Percentiles rank a stretch among this genome's conserved stretches.
Evolutionary conservation across 225 moss, liverwort and hornwort genomes (phyloP).

Genomic region (Neckera pumila): DNA sequence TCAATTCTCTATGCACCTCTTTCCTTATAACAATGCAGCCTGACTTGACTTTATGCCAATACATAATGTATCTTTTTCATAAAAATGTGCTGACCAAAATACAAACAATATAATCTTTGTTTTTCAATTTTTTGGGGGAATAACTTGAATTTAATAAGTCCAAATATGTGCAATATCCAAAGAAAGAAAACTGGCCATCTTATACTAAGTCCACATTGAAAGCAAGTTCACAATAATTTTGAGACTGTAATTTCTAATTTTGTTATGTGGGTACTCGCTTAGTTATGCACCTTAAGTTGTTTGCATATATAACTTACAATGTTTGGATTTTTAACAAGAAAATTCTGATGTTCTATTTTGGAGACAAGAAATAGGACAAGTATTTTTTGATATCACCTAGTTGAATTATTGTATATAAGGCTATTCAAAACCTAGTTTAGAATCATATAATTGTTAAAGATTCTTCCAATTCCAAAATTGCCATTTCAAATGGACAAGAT

Average conservation of each 20-base stretch:
- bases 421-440: not conserved
- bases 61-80: not conserved
- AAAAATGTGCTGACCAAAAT: not conserved
- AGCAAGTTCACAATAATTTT: not conserved
- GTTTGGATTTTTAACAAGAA: not conserved
- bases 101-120: not conserved
- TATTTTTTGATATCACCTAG: not conserved
- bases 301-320: not conserved
- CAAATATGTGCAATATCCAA: not conserved
- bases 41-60: not conserved
- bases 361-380: not conserved
- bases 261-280: accelerated
- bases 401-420: not conserved
- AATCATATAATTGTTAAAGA: not conserved
- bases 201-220: not conserved
- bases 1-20: not conserved
- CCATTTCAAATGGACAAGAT: not conserved
- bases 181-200: accelerated
- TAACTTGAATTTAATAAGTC: not conserved
- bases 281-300: not conserved
- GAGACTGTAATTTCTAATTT: not conserved
- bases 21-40: not conserved
- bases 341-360: not conserved
- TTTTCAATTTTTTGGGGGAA: not conserved
- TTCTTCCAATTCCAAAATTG: accelerated